Base-by-base conservation (phyloP, 495 filamentous ascomycete genomes). In the Mytilinidion resinicola region DNA sequence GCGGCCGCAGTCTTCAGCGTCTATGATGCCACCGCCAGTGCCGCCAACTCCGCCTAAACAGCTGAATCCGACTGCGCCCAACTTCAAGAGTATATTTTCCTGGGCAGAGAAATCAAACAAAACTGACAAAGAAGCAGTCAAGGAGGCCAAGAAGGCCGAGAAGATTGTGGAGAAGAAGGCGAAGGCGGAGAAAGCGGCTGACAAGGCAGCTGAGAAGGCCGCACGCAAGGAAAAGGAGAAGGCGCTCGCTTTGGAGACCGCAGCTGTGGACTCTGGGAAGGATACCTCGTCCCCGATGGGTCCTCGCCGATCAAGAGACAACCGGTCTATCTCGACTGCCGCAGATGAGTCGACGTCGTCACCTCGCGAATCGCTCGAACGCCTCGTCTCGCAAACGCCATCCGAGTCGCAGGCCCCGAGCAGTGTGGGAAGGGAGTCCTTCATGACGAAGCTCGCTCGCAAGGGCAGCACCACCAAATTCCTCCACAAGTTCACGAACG, bases 381-480 rank as follows among this genome's bases (percentile, higher is more conserved):
- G 63, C 10, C 51, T 60, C n/a, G 19, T 67, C 20, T 67, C 65
- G 14, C 61, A 63, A 41, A 72, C 70, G 11, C 53, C 67, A 4
- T 62, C 64, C 0, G 66, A 73, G 17, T 42, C 66, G 1, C 59
- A 51, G 9, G 41, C 42, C 12, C 63, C 42, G 36, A 35, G 54
- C 38, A 59, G 21, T 12, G 20, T 51, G 4, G 59, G 63, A 37
- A 72, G 68, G 51, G 69, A 73, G 43, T 49, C 53, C 1, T 68
- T 74, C 59, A 74, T 74, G 68, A 64, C 69, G 54, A 73, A 73
- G 53, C 60, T 74, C n/a, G 50, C 62, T 10, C 63, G 72, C 36
- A 74, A 74, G 56, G 61, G 57, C 41, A 68, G 63, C 48, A 64
- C 67, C 0, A 62, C 65, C 43, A 72, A 71, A 47, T 74, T 74